Evolutionary conservation across 345 rosid genomes (phyloP), one percentile per base, ranked within the genome.

Genomic region (Gossypium raimondii): DNA sequence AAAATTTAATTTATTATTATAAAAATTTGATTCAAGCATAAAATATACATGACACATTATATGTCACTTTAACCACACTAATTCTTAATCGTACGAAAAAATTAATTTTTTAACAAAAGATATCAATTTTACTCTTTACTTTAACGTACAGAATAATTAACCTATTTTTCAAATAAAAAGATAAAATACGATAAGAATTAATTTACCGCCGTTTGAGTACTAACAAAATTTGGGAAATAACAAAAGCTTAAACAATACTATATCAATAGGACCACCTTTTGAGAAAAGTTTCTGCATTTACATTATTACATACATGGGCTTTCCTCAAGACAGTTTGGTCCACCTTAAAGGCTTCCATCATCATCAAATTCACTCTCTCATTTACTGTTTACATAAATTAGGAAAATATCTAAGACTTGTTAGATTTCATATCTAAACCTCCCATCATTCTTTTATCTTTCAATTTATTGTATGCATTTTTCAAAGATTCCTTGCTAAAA

Each of bases 121-220:
- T 29, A 34, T 0, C 1, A 34, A 4, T 29, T 29, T 4, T 29
- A 29, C 7, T 34, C 7, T 34, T 34, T 34, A 5, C 1, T 34
- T 5, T 34, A 34, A 34, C 7, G 0, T 4, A 0, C 0, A 34
- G 0, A 5, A 34, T 34, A 34, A 34, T 34, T 1, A 1, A 1
- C 41, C 1, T 34, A 34, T 1, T 5, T 34, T 34, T 34, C 6
- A 34, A 34, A 34, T 34, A 34, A 34, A 34, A 34, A 4, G 0
- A 34, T 4, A 4, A 4, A 4, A 29, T 29, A 4, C 6, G 5
- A 29, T 29, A 29, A 4, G 38, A 34, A 34, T 34, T 3, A 34
- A 34, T 34, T 34, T 34, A 34, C 7, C 2, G 51, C 24, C 51
- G 18, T 34, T 44, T 65, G 52, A 51, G 44, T 65, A 27, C 70